A percentile compares a stretch with the other conserved stretches of the same genome.
Evolutionary conservation across 2,329 filamentous ascomycete genomes (phyloP).

Genomic region (Pseudocercospora vitis): DNA sequence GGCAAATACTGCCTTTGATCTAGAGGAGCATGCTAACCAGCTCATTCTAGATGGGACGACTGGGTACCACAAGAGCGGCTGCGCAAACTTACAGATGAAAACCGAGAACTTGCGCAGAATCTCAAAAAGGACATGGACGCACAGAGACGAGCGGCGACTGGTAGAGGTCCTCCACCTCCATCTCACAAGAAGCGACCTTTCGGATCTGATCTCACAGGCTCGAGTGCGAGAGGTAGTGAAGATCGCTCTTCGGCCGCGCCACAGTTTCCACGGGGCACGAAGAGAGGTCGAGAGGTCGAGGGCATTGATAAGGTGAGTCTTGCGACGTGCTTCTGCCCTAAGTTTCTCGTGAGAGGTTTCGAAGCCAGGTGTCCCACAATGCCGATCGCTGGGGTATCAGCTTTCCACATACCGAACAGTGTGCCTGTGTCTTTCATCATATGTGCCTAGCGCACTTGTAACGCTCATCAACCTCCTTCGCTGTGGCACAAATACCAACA

Average conservation of each 20-base stretch:
- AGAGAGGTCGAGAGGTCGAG: slow-evolving; percentile 76
- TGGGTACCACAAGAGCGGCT: slow-evolving; percentile 94
- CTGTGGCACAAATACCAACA: neutral
- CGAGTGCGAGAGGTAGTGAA: slow-evolving; percentile 67
- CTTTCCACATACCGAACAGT: no score
- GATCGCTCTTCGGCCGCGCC: slow-evolving; percentile 67
- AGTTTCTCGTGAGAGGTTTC: neutral
- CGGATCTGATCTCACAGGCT: slow-evolving; percentile 53
- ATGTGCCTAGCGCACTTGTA: no score
- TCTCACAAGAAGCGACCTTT: slow-evolving; percentile 56
- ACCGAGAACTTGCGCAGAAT: slow-evolving; percentile 80
- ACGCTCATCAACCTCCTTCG: no score
- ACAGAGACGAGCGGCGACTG: slow-evolving; percentile 51
- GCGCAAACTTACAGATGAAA: slow-evolving; percentile 91
- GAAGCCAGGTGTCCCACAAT: neutral
- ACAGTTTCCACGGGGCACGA: slow-evolving; percentile 63
- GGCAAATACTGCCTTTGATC: neutral
- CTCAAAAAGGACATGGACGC: slow-evolving; percentile 67
- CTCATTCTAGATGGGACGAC: slow-evolving; percentile 78
- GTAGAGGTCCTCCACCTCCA: slow-evolving; percentile 42
- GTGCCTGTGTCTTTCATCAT: no score
- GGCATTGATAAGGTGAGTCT: slow-evolving; percentile 67
- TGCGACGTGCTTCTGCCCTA: neutral
- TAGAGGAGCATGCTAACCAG: slow-evolving; percentile 12
- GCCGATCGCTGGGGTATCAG: neutral